A percentile compares a stretch with the other conserved stretches of the same genome.
Evolutionary conservation across 441 rosid genomes (phyloP).

Genomic region (Corymbia calophylla): DNA sequence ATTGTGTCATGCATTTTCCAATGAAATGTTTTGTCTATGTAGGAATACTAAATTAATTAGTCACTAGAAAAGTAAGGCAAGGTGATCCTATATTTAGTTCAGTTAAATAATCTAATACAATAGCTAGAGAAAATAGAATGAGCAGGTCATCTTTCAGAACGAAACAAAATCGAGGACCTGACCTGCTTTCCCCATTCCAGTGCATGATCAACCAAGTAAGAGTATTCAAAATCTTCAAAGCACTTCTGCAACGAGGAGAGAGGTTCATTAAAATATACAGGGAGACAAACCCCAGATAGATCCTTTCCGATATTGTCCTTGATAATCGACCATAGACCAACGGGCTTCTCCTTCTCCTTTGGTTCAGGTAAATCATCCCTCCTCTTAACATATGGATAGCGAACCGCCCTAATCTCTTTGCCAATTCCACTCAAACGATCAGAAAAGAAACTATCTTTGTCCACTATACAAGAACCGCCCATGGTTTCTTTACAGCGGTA

Average conservation of each 20-base stretch:
- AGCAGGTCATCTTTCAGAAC: constrained; percentile 16
- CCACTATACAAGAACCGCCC: constrained; percentile 44
- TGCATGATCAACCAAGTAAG: constrained; percentile 81
- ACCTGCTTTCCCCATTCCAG: constrained; percentile 97
- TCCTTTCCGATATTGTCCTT: constrained; percentile 96
- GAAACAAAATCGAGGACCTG: constrained; percentile 22
- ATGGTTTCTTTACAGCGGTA: constrained; percentile 60
- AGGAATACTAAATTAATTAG: background rate
- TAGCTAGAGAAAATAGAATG: constrained; percentile 1
- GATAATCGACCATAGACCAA: constrained; percentile 94
- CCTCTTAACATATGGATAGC: constrained; percentile 74
- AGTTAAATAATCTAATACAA: background rate
- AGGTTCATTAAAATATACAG: constrained; percentile 92
- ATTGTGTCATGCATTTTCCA: background rate
- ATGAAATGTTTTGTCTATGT: background rate
- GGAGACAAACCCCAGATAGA: constrained; percentile 95
- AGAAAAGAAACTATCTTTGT: constrained; percentile 49
- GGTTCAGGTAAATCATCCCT: constrained; percentile 90
- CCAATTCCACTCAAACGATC: constrained; percentile 34
- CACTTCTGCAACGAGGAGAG: constrained; percentile 95
- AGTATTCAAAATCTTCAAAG: constrained; percentile 95
- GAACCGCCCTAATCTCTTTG: constrained; percentile 42
- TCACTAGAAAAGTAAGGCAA: background rate
- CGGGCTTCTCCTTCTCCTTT: constrained; percentile 88
- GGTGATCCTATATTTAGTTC: constrained; percentile 3